Evolutionary conservation across 257 asterid genomes (phyloP).

Genomic region (Ophiorrhiza pumila): DNA sequence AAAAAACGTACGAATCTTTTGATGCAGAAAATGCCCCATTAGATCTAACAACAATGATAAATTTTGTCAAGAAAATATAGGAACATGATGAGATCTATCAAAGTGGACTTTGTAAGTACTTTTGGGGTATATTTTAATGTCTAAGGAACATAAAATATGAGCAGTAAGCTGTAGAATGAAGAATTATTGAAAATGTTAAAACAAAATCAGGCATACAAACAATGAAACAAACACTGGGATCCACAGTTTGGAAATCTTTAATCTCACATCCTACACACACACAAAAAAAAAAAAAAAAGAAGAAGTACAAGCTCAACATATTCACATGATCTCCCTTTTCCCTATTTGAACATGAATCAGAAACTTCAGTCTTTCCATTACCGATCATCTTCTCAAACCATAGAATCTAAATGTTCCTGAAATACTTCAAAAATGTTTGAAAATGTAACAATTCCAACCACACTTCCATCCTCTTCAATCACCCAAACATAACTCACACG

Average conservation of each 20-base stretch:
- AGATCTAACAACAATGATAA: not conserved
- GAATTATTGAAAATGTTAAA: not conserved
- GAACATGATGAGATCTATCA: no score
- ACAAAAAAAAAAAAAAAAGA: not conserved
- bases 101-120: no score
- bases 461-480: conserved; percentile 64
- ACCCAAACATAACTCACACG: conserved; percentile 91
- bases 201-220: conserved; percentile 7
- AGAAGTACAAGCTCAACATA: conserved; percentile 19
- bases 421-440: conserved; percentile 57
- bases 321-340: conserved; percentile 20
- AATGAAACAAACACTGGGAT: not conserved
- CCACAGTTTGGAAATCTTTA: not conserved
- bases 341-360: not conserved
- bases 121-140: no score
- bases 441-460: conserved; percentile 78
- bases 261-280: conserved; percentile 11
- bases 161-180: not conserved
- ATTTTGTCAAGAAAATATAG: not conserved
- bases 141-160: not conserved
- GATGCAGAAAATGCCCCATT: not conserved
- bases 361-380: not conserved
- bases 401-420: conserved; percentile 42
- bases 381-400: conserved; percentile 19
- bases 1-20: no score